Base-by-base conservation (phyloP, 2,329 filamentous ascomycete genomes). In the Penicillium decumbens region DNA sequence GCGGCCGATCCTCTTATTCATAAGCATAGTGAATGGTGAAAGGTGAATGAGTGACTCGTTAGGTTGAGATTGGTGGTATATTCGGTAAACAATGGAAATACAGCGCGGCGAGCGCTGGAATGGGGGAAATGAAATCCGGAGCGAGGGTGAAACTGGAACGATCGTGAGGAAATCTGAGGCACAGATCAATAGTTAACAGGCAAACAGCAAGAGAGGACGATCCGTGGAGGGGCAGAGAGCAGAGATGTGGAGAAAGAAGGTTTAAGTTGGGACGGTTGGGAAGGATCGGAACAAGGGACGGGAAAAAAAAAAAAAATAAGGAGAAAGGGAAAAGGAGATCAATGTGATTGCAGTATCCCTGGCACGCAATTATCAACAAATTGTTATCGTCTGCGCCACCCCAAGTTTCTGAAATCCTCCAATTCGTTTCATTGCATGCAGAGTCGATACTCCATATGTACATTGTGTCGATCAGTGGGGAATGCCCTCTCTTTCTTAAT, bases 1-100 rank as follows among this genome's bases (percentile, higher is more conserved):
- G 66, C 92, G 87, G 74, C 91, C 92, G 68, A 97, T 83, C 70
- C 95, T 95, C 79, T 95, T 95, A 73, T 83, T 84, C 70, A 84
- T 76, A 63, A 82, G 81, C 79, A 81, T 82, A 29, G 50, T 74
- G 64, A 43, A 49, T 55, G 4, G 30, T 29, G 37, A 7, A 23
- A 23, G 20, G 20, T 23, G 20, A 23, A 23, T 23, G 20, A 23
- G 8, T 23, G 47, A 18, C 30, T 50, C 27, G 30, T 39, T 41
- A 40, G 41, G 18, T 43, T 32, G 25, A 28, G 25, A 48, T n/a
- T 6, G 25, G 23, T 40, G 20, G 38, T 40, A n/a, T 1, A 15
- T 24, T 40, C 23, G 23, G 38, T 37, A 37, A 37, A 37, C 33
- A 40, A 40, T 25, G 12, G 12, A 25, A 25, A 13, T 7, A 27